phyloP scores from a whole-genome alignment of 257 asterid genomes.

The Salvia rosmarinus region DNA sequence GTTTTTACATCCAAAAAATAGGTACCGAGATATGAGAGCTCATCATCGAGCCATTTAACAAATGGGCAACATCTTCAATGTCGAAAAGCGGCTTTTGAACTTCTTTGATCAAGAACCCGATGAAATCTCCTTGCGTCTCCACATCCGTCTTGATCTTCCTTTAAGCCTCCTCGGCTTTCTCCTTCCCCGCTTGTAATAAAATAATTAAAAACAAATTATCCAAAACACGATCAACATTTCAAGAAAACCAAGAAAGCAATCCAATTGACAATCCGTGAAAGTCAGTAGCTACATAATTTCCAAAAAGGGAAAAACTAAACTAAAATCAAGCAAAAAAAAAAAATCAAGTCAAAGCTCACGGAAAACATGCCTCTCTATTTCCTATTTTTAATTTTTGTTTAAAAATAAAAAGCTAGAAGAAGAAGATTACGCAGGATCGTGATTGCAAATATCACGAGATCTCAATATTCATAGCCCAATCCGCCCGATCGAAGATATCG shows the following conservation, averaged over 20 bases:
- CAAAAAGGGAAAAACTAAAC: background rate
- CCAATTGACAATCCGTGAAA: conserved; percentile 5
- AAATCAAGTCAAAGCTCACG: background rate
- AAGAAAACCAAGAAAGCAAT: background rate
- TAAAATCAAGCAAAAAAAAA: background rate
- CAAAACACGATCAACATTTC: conserved; percentile 14
- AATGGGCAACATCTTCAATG: conserved; percentile 89
- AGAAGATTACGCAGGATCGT: conserved; percentile 80
- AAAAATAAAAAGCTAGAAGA: conserved; percentile 10
- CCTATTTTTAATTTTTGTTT: background rate
- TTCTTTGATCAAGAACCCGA: conserved; percentile 83
- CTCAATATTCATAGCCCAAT: conserved; percentile 99
- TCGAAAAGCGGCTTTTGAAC: conserved; percentile 84
- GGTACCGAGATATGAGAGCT: conserved; percentile 84
- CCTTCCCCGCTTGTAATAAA: background rate
- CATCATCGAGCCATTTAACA: conserved; percentile 99
- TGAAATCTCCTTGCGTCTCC: conserved; percentile 92
- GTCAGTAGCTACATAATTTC: background rate
- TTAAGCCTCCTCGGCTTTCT: conserved; percentile 13
- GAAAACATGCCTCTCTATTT: conserved; percentile 10
- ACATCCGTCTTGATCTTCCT: conserved; percentile 90
- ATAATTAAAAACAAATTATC: background rate
- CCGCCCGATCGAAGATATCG: conserved; percentile 93
- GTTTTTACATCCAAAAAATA: background rate
- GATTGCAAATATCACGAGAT: conserved; percentile 95